These are phyloP conservation scores for Gastrodia elata DNA, from an alignment of 106 monocot species.

Conservation along the genomic window DNA sequence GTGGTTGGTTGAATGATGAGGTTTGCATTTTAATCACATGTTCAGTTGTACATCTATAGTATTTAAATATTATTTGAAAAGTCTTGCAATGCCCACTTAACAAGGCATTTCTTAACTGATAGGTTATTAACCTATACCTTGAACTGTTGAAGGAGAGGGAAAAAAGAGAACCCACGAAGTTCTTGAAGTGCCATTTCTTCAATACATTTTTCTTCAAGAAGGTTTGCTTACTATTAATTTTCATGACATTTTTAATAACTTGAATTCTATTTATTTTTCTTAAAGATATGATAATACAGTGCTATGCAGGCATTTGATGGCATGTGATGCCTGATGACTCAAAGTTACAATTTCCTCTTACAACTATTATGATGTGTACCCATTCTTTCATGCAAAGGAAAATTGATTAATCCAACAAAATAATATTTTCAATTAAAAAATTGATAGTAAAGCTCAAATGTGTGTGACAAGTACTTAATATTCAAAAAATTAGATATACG, in stretches of 20 bases:
- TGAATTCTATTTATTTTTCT: too few relatives aligned
- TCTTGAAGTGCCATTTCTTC: slow-evolving; percentile 89
- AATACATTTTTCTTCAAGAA: slow-evolving; percentile 92
- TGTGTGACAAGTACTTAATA: too few relatives aligned
- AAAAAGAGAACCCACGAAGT: slow-evolving; percentile 68
- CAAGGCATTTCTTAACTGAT: slow-evolving; percentile 9
- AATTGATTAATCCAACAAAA: too few relatives aligned
- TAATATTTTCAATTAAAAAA: too few relatives aligned
- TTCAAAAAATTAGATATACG: too few relatives aligned
- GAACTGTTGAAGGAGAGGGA: slow-evolving; percentile 92
- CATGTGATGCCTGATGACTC: too few relatives aligned
- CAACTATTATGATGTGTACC: too few relatives aligned
- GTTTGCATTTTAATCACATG: slow-evolving; percentile 20
- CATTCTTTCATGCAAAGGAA: too few relatives aligned
- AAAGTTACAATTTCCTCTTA: too few relatives aligned
- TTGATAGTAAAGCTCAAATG: too few relatives aligned
- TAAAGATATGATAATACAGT: too few relatives aligned
- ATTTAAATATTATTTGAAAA: not conserved
- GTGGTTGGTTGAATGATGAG: slow-evolving; percentile 97
- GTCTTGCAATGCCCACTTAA: not conserved
- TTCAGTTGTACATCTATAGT: not conserved
- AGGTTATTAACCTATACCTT: slow-evolving; percentile 96
- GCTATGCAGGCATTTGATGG: too few relatives aligned
- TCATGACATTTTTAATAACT: not conserved
- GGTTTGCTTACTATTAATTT: slow-evolving; percentile 23